Conservation (phyloP, 2,329 filamentous ascomycete species). For the Stachybotrys echinatus region DNA sequence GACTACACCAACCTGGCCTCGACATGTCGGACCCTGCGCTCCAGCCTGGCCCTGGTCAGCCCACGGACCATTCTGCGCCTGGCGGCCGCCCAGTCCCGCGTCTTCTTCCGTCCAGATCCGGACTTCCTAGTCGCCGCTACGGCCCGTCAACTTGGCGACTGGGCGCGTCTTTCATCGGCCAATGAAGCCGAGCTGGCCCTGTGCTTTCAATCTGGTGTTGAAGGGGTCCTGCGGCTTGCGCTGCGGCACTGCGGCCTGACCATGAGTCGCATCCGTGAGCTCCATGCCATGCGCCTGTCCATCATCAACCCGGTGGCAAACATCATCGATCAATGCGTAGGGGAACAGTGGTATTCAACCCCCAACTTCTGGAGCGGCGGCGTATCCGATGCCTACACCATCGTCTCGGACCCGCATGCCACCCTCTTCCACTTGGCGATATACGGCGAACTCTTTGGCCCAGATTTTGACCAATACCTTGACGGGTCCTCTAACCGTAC, state of each 20-base stretch:
- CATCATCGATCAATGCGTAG: conserved; percentile 6
- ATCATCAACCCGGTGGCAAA: conserved; percentile 4
- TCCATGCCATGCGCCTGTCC: conserved; percentile 4
- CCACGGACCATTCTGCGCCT: conserved; percentile 4
- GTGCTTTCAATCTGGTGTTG: background rate
- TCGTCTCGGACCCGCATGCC: conserved; percentile 1
- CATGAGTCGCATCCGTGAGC: conserved; percentile 5
- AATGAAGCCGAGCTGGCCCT: conserved; percentile 3
- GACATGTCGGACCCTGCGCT: conserved; percentile 2
- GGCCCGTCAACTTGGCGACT: conserved; percentile 4
- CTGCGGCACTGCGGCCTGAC: conserved; percentile 5
- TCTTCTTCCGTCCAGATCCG: conserved; percentile 6
- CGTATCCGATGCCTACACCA: conserved; percentile 6
- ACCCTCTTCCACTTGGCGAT: conserved; percentile 5
- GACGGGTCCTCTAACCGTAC: background rate
- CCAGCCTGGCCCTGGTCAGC: background rate
- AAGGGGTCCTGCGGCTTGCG: conserved; percentile 3
- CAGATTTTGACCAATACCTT: conserved; percentile 2
- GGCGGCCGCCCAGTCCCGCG: conserved; percentile 3
- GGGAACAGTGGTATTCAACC: conserved; percentile 2
- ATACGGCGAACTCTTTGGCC: conserved; percentile 5
- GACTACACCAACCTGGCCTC: conserved; percentile 5
- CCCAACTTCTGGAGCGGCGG: conserved; percentile 6
- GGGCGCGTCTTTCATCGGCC: background rate
- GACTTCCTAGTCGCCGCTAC: conserved; percentile 4